Percentiles rank a stretch among this genome's conserved stretches.
phyloP scores from a whole-genome alignment of 2,329 filamentous ascomycete species.

The Xylariaceae sp. region DNA sequence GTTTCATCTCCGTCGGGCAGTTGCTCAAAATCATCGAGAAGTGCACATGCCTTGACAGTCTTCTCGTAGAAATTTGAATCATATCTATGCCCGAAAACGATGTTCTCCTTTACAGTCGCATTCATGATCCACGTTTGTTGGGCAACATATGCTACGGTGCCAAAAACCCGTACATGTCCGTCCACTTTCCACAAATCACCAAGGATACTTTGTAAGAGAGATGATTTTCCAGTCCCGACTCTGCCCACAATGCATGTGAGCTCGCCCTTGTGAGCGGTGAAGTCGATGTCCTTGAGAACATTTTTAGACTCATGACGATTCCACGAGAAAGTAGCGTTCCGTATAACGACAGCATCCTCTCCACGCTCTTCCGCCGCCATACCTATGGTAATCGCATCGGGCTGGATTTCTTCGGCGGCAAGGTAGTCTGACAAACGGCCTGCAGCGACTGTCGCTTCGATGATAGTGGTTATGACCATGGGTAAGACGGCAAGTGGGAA shows the following conservation, averaged over 20 bases:
- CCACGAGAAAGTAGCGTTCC: slow-evolving; percentile 92
- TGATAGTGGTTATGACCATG: slow-evolving; percentile 96
- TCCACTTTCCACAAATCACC: slow-evolving; percentile 90
- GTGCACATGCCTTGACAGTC: slow-evolving; percentile 87
- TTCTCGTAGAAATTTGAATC: slow-evolving; percentile 93
- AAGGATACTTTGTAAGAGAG: slow-evolving; percentile 82
- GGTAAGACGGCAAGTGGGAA: slow-evolving; percentile 93
- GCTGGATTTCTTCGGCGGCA: slow-evolving; percentile 84
- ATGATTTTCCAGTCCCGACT: slow-evolving; percentile 95
- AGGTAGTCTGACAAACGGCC: slow-evolving; percentile 84
- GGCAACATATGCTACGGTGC: slow-evolving; percentile 85
- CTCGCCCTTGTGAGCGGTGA: slow-evolving; percentile 88
- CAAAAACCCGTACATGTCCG: slow-evolving; percentile 81
- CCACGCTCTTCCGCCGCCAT: slow-evolving; percentile 74
- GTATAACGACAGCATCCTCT: slow-evolving; percentile 83
- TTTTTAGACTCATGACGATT: slow-evolving; percentile 75
- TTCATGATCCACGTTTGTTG: slow-evolving; percentile 98
- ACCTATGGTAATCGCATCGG: slow-evolving; percentile 74
- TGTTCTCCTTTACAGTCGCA: slow-evolving; percentile 94
- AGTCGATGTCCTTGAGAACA: slow-evolving; percentile 81
- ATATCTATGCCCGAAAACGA: slow-evolving; percentile 92
- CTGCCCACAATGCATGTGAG: slow-evolving; percentile 90
- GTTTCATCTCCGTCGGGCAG: slow-evolving; percentile 96
- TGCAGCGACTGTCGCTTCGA: slow-evolving; percentile 93
- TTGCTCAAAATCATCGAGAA: slow-evolving; percentile 87